Evolutionary conservation across 805 yeast genomes (phyloP).

Genomic region (Hanseniaspora pseudoguilliermondii): DNA sequence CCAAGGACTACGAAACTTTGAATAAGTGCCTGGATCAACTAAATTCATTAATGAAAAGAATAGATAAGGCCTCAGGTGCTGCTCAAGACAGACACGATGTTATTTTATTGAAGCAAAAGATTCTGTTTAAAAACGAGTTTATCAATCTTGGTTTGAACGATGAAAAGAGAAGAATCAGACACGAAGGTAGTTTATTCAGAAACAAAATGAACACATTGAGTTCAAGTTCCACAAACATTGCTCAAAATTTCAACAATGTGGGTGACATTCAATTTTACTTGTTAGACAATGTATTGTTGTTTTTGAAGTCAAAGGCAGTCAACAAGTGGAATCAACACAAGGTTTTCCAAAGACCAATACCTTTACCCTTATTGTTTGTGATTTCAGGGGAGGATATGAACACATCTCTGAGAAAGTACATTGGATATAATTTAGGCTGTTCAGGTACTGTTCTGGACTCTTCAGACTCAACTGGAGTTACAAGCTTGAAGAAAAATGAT

Average conservation of each 20-base stretch:
- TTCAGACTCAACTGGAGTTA: constrained; percentile 6
- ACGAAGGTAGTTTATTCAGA: constrained; percentile 28
- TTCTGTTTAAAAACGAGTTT: constrained; percentile 71
- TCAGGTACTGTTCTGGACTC: constrained; percentile 23
- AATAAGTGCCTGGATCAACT: constrained; percentile 63
- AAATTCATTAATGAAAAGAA: constrained; percentile 56
- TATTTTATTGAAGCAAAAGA: constrained; percentile 71
- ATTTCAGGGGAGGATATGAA: constrained; percentile 73
- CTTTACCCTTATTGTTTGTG: constrained; percentile 59
- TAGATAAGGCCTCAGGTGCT: constrained; percentile 79
- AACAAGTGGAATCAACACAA: constrained; percentile 84
- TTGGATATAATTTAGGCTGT: constrained; percentile 25
- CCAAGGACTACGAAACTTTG: constrained; percentile 35
- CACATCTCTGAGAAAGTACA: constrained; percentile 34
- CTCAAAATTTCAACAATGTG: constrained; percentile 14
- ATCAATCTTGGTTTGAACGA: constrained; percentile 76
- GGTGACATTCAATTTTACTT: constrained; percentile 77
- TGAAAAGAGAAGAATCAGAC: constrained; percentile 58
- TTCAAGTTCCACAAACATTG: constrained; percentile 3
- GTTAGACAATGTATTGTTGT: constrained; percentile 75
- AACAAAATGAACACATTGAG: constrained; percentile 19
- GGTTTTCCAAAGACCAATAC: constrained; percentile 81
- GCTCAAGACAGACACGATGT: constrained; percentile 86
- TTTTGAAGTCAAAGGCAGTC: constrained; percentile 73
- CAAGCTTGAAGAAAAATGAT: constrained; percentile 3